Conservation (phyloP, 139 green algal species). For the Chlamydomonas eustigma region DNA sequence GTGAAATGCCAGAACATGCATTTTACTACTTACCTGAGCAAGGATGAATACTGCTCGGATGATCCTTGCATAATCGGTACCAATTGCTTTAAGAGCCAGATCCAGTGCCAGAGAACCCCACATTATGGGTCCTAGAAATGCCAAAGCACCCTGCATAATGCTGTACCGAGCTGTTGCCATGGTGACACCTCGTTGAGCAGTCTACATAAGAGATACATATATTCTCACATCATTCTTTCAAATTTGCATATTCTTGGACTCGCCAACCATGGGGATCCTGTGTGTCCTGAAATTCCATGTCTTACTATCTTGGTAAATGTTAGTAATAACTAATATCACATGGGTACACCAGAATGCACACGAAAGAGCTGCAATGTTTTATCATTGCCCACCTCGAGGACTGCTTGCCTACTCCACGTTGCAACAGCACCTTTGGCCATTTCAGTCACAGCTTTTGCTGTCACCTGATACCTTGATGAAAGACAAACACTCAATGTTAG, state of each 20-base stretch:
- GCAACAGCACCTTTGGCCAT: conserved; percentile 8
- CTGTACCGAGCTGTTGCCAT: conserved; percentile 55
- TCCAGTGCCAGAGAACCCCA: conserved; percentile 78
- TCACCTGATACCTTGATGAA: conserved; percentile 18
- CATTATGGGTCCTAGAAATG: conserved; percentile 67
- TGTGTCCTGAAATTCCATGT: too few relatives aligned
- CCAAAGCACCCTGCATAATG: conserved; percentile 52
- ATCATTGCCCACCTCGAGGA: conserved; percentile 27
- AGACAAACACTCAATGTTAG: too few relatives aligned
- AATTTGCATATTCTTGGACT: too few relatives aligned
- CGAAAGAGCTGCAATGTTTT: too few relatives aligned
- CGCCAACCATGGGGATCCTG: too few relatives aligned
- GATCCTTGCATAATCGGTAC: conserved; percentile 74
- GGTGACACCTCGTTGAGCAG: conserved; percentile 52
- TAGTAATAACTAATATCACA: conserved; percentile 4
- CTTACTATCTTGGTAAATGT: background rate
- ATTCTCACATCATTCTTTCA: too few relatives aligned
- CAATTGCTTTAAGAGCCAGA: conserved; percentile 62
- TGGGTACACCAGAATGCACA: too few relatives aligned
- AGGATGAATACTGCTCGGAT: conserved; percentile 67
- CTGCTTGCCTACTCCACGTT: conserved; percentile 25
- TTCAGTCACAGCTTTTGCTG: conserved; percentile 4
- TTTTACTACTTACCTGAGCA: conserved; percentile 54
- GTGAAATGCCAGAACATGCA: background rate
- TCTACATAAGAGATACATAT: conserved; percentile 24